phyloP scores from a whole-genome alignment of 148 eudicot species.

The Fagopyrum esculentum region DNA sequence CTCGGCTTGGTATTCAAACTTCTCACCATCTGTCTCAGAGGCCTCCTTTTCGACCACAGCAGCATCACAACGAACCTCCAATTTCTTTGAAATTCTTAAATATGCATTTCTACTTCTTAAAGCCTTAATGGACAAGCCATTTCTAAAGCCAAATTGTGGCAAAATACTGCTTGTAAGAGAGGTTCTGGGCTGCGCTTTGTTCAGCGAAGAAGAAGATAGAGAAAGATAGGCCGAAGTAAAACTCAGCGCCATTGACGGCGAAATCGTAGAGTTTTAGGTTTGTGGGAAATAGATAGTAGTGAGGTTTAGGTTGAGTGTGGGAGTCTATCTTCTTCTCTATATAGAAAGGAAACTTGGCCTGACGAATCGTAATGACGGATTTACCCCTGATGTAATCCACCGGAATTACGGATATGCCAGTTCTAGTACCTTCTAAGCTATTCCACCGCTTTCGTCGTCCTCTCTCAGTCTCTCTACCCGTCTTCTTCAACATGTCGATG shows the following conservation, averaged over 20 bases:
- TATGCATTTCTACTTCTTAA: slow-evolving; percentile 30
- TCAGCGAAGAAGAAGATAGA: slow-evolving; percentile 28
- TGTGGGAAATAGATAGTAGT: background rate
- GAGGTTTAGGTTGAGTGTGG: background rate
- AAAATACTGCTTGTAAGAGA: slow-evolving; percentile 36
- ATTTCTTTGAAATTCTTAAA: slow-evolving; percentile 30
- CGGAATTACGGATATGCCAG: too few relatives aligned
- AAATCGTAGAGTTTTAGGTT: background rate
- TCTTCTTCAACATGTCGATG: too few relatives aligned
- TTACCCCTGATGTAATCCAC: too few relatives aligned
- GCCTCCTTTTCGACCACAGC: slow-evolving; percentile 79
- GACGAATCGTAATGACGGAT: too few relatives aligned
- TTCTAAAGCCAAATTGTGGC: slow-evolving; percentile 32
- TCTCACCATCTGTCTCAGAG: slow-evolving; percentile 58
- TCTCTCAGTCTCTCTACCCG: too few relatives aligned
- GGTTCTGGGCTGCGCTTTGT: slow-evolving; percentile 15
- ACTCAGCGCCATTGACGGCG: slow-evolving; percentile 39
- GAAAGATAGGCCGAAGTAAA: slow-evolving; percentile 47
- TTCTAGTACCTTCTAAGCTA: too few relatives aligned
- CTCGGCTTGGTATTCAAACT: slow-evolving; percentile 89
- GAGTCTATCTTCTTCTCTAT: background rate
- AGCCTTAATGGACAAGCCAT: slow-evolving; percentile 31
- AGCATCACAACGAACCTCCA: slow-evolving; percentile 64
- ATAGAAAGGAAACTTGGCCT: too few relatives aligned
- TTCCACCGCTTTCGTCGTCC: too few relatives aligned